These are phyloP conservation scores for Amanita thiersii DNA, from an alignment of 768 basidiomycete species.

Conservation along the genomic window DNA sequence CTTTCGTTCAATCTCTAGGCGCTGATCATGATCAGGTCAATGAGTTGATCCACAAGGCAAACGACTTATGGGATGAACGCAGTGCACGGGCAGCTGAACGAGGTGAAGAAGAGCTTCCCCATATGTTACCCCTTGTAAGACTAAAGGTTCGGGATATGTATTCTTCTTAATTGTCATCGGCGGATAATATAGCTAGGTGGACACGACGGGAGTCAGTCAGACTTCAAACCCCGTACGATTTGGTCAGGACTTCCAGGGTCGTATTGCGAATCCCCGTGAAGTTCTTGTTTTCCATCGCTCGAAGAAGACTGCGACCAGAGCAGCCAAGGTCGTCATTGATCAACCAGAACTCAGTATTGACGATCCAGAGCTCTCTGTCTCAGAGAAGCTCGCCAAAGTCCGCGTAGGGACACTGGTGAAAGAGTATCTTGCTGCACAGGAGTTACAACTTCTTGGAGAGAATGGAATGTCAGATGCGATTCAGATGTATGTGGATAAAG, in stretches of 20 bases:
- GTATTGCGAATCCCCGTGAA: slow-evolving; percentile 91
- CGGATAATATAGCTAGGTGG: slow-evolving; percentile 46
- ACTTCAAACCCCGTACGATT: slow-evolving; percentile 96
- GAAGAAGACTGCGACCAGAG: slow-evolving; percentile 48
- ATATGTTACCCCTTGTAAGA: slow-evolving; percentile 82
- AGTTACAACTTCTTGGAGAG: slow-evolving; percentile 86
- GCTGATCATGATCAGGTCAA: slow-evolving; percentile 46
- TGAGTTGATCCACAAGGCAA: slow-evolving; percentile 70
- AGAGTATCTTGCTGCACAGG: slow-evolving; percentile 89
- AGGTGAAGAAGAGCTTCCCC: slow-evolving; percentile 52
- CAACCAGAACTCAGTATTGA: slow-evolving; percentile 78
- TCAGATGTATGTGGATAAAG: slow-evolving; percentile 94
- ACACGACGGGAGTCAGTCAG: slow-evolving; percentile 83
- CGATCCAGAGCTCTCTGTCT: slow-evolving; percentile 53
- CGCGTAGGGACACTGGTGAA: slow-evolving; percentile 84
- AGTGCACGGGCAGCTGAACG: slow-evolving; percentile 52
- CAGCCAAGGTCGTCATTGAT: slow-evolving; percentile 59
- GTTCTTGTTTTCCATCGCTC: slow-evolving; percentile 85
- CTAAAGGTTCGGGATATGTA: slow-evolving; percentile 50
- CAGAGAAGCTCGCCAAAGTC: slow-evolving; percentile 75
- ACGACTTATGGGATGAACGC: slow-evolving; percentile 69
- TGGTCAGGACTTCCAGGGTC: slow-evolving; percentile 89
- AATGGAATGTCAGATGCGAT: slow-evolving; percentile 91
- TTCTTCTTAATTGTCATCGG: slow-evolving; percentile 4
- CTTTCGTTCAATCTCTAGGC: slow-evolving; percentile 1